phyloP scores from a whole-genome alignment of 169 alveolate genomes.

The Cryptosporidium andersoni region DNA sequence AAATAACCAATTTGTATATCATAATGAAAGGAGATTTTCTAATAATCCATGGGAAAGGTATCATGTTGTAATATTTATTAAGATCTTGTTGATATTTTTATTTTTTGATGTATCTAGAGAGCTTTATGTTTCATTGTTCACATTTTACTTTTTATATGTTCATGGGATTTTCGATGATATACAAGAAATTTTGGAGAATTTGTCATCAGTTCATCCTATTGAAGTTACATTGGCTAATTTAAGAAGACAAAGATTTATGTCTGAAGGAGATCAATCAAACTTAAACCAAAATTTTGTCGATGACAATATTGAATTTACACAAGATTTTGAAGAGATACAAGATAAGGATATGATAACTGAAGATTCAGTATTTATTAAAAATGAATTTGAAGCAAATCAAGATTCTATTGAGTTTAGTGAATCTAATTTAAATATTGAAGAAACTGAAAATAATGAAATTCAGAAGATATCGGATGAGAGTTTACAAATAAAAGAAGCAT shows the following conservation, averaged over 20 bases:
- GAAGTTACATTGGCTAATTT: slow-evolving; percentile 55
- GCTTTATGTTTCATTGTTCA: slow-evolving; percentile 28
- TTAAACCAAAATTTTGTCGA: not conserved
- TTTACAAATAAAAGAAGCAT: not conserved
- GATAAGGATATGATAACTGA: not conserved
- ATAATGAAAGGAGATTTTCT: slow-evolving; percentile 43
- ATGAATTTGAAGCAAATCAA: not conserved
- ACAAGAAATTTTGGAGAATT: slow-evolving; percentile 32
- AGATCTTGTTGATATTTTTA: slow-evolving; percentile 41
- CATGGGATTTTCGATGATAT: slow-evolving; percentile 50
- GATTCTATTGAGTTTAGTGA: slow-evolving; percentile 1
- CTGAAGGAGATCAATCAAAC: slow-evolving; percentile 34
- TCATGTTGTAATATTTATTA: slow-evolving; percentile 52
- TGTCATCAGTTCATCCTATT: slow-evolving; percentile 57
- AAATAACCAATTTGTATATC: slow-evolving; percentile 30
- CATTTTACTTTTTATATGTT: slow-evolving; percentile 32
- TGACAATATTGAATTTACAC: not conserved
- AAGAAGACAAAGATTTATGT: slow-evolving; percentile 30
- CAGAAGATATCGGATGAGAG: not conserved
- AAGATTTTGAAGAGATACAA: not conserved
- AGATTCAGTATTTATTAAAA: not conserved
- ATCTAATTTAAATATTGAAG: not conserved
- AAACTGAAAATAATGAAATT: not conserved
- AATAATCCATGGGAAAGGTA: slow-evolving; percentile 69
- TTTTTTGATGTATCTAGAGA: slow-evolving; percentile 65